These are phyloP conservation scores for Dentipellis sp. DNA, from an alignment of 768 basidiomycete genomes.

Conservation along the genomic window DNA sequence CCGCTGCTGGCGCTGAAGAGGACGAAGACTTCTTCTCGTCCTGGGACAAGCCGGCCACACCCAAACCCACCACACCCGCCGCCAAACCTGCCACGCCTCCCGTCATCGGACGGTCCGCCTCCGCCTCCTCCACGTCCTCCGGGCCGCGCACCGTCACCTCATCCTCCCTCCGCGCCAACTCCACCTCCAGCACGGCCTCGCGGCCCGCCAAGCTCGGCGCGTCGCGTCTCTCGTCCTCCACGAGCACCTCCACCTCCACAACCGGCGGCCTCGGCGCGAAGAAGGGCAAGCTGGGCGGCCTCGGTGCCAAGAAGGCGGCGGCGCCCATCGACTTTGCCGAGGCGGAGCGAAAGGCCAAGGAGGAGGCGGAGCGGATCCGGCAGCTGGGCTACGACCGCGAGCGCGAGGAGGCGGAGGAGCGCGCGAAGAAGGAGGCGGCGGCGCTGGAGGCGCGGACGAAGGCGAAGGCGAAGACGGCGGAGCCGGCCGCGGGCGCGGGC, in stretches of 20 bases:
- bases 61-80: conserved; percentile 20
- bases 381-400: conserved; percentile 87
- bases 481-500: conserved; percentile 19
- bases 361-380: conserved; percentile 89
- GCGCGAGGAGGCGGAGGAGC: conserved; percentile 77
- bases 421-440: conserved; percentile 53
- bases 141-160: conserved; percentile 59
- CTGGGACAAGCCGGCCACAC: conserved; percentile 75
- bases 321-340: conserved; percentile 86
- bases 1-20: conserved; percentile 34
- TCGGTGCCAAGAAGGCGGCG: conserved; percentile 84
- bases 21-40: conserved; percentile 97
- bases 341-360: conserved; percentile 81
- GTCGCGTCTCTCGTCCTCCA: conserved; percentile 33
- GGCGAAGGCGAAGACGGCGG: conserved; percentile 24
- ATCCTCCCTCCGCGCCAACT: conserved; percentile 43
- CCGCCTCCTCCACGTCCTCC: conserved; percentile 28
- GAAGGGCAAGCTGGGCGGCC: conserved; percentile 63
- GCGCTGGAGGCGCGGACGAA: conserved; percentile 28
- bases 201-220: conserved; percentile 31
- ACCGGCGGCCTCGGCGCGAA: conserved; percentile 27
- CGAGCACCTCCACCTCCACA: conserved; percentile 19
- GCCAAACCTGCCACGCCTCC: conserved; percentile 7
- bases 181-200: conserved; percentile 21
- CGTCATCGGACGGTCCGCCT: conserved; percentile 6